These are phyloP conservation scores for Wickerhamiella lipophila DNA, from an alignment of 805 yeast species.

Conservation along the genomic window DNA sequence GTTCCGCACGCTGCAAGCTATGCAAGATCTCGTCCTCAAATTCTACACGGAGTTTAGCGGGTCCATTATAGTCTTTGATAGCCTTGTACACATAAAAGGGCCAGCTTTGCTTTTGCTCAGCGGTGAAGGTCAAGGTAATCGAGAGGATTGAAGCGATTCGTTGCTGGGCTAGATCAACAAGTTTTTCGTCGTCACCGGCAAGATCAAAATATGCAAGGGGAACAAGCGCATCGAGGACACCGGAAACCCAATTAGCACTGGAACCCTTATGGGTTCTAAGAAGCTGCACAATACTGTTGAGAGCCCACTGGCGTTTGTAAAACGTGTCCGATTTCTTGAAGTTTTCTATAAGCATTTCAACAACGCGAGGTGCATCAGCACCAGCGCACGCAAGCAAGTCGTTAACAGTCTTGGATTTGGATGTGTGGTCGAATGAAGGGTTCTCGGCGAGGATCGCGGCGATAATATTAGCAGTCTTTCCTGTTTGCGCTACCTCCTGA, in stretches of 20 bases:
- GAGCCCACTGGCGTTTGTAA: constrained; percentile 38
- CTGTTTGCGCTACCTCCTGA: constrained; percentile 32
- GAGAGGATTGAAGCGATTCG: constrained; percentile 58
- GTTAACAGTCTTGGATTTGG: constrained; percentile 58
- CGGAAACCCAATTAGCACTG: constrained; percentile 26
- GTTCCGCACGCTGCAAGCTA: constrained; percentile 39
- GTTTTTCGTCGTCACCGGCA: constrained; percentile 11
- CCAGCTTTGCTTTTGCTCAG: constrained; percentile 41
- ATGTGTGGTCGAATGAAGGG: constrained; percentile 60
- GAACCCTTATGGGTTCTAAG: constrained; percentile 22
- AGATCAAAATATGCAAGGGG: constrained; percentile 33
- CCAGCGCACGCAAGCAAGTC: constrained; percentile 23
- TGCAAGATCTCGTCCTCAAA: constrained; percentile 48
- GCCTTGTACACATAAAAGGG: constrained; percentile 31
- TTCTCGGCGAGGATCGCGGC: constrained; percentile 14
- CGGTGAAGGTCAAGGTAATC: constrained; percentile 36
- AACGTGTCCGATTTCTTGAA: constrained; percentile 17
- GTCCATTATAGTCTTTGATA: constrained; percentile 15
- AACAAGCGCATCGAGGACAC: constrained; percentile 32
- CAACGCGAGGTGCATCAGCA: constrained; percentile 19
- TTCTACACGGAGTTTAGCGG: constrained; percentile 23
- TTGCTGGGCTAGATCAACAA: constrained; percentile 21
- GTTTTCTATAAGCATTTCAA: constrained; percentile 14
- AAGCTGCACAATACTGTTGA: constrained; percentile 45
- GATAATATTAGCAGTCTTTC: constrained; percentile 26